A percentile compares a stretch with the other conserved stretches of the same genome.
These are phyloP conservation scores for Pluteus cervinus DNA, from an alignment of 768 basidiomycete genomes.

Conservation along the genomic window DNA sequence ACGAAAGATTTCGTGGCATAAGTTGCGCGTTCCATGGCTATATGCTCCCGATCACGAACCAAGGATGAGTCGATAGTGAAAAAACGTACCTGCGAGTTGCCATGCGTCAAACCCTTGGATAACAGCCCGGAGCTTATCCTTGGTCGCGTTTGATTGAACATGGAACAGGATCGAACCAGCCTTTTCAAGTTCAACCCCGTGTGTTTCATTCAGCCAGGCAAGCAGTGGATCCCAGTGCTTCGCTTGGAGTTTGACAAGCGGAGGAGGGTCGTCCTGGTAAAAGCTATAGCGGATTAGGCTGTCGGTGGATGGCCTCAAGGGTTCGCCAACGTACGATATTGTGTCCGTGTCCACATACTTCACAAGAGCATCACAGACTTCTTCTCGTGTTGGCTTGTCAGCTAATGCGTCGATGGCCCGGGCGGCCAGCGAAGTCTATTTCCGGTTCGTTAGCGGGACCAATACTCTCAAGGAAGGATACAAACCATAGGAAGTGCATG, in stretches of 20 bases:
- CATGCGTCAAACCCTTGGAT: constrained; percentile 67
- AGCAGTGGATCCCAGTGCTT: constrained; percentile 87
- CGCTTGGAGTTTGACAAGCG: constrained; percentile 71
- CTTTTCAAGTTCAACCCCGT: constrained; percentile 58
- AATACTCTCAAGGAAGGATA: constrained; percentile 1
- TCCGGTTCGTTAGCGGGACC: constrained; percentile 8
- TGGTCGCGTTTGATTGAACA: constrained; percentile 65
- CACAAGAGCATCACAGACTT: constrained; percentile 65
- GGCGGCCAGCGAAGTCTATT: constrained; percentile 85
- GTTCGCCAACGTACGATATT: constrained; percentile 53
- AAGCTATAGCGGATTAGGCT: constrained; percentile 45
- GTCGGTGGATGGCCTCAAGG: not conserved
- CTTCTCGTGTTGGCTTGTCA: constrained; percentile 45
- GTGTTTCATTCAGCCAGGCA: constrained; percentile 67
- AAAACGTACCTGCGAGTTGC: constrained; percentile 80
- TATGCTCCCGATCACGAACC: too few relatives aligned
- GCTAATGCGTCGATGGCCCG: constrained; percentile 79
- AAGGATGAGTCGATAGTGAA: too few relatives aligned
- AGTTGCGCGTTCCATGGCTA: constrained; percentile 88
- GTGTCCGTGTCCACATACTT: constrained; percentile 94
- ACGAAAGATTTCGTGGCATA: constrained; percentile 89
- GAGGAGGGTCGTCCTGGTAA: constrained; percentile 70
- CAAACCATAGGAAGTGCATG: constrained; percentile 88
- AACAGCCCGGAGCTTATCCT: constrained; percentile 48
- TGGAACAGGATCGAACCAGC: constrained; percentile 69